Evolutionary conservation across 1,284 basidiomycete genomes (phyloP).

Genomic region (Sporisorium sorghi): DNA sequence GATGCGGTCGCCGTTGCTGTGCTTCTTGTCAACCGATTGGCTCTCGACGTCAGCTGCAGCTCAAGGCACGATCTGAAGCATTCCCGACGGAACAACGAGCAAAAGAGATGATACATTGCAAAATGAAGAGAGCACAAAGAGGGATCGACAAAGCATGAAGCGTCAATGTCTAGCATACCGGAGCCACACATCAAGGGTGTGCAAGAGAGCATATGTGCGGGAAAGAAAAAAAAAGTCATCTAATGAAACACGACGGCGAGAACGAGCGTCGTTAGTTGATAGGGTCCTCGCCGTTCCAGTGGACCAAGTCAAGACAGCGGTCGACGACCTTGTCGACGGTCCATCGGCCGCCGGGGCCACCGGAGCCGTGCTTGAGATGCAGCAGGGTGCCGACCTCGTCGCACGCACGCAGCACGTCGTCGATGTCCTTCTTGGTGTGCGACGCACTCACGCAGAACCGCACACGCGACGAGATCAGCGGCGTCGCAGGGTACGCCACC

Average conservation of each 20-base stretch:
- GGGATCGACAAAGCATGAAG: neutral
- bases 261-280: conserved; percentile 32
- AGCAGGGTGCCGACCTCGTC: conserved; percentile 91
- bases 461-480: conserved; percentile 87
- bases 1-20: no score
- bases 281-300: conserved; percentile 64
- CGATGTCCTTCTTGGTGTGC: conserved; percentile 97
- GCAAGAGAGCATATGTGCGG: neutral
- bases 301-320: conserved; percentile 82
- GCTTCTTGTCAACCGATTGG: no score
- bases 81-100: neutral
- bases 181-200: no score
- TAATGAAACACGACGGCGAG: neutral
- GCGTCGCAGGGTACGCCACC: conserved; percentile 79
- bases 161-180: neutral
- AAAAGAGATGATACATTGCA: conserved; percentile 11
- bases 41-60: neutral
- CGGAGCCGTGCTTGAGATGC: conserved; percentile 79
- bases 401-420: conserved; percentile 84
- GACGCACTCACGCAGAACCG: conserved; percentile 93
- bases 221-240: neutral
- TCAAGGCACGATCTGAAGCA: neutral
- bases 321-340: conserved; percentile 80
- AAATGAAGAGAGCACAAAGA: neutral
- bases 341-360: conserved; percentile 80